Evolutionary conservation across 257 asterid genomes (phyloP).

Genomic region (Rubia yunnanensis): DNA sequence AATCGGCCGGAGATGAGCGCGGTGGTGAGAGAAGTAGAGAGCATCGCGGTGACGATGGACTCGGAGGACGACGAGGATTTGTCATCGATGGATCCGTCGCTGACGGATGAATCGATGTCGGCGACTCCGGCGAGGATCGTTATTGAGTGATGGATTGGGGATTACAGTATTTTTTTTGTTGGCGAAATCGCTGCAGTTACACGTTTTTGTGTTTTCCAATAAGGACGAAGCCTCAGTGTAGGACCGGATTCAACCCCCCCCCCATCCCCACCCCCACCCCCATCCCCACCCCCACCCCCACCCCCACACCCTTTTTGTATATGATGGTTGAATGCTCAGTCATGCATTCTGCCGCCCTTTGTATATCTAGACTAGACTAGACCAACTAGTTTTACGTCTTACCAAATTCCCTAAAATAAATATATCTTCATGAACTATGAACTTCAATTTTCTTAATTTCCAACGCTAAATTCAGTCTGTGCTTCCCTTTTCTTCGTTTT

Average conservation of each 20-base stretch:
- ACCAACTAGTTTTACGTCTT: neutral
- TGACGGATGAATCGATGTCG: slow-evolving; percentile 50
- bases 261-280: no score
- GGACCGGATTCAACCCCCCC: neutral
- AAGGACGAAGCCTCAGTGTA: neutral
- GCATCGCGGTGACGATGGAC: slow-evolving; percentile 23
- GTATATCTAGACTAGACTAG: neutral
- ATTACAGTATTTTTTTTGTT: neutral
- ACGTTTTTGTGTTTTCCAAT: neutral
- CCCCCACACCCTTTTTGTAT: neutral
- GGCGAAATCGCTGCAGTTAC: neutral
- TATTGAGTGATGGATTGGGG: slow-evolving; percentile 4
- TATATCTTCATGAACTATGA: no score
- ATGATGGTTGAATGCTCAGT: neutral
- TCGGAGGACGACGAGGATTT: slow-evolving; percentile 48
- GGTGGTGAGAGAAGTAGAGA: slow-evolving; percentile 51
- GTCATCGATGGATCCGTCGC: slow-evolving; percentile 45
- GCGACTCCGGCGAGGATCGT: slow-evolving; percentile 22
- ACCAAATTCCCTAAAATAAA: no score
- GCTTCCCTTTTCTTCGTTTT: no score
- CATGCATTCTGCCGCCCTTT: neutral
- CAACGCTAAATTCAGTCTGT: no score
- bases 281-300: no score
- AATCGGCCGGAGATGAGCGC: slow-evolving; percentile 55
- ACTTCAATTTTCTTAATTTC: no score